Evolutionary conservation across 306 rosid species (phyloP).

Genomic region (Sophora flavescens): DNA sequence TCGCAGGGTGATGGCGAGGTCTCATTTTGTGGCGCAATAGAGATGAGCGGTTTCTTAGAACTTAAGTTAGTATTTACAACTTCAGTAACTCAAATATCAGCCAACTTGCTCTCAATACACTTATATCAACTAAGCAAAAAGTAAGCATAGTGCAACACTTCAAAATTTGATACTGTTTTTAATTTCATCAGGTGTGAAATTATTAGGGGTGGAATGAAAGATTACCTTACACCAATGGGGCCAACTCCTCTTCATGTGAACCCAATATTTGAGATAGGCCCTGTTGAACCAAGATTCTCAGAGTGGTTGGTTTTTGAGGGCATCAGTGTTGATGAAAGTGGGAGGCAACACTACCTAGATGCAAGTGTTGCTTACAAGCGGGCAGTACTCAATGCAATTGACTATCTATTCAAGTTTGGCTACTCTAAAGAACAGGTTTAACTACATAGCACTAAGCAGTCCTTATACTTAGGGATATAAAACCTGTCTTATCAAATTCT

Average conservation of each 20-base stretch:
- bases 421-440: slow-evolving; percentile 88
- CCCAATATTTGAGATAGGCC: slow-evolving; percentile 92
- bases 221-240: slow-evolving; percentile 97
- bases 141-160: not conserved
- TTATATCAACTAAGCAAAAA: not conserved
- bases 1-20: slow-evolving; percentile 96
- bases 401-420: slow-evolving; percentile 81
- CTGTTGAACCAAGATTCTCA: slow-evolving; percentile 90
- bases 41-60: slow-evolving; percentile 97
- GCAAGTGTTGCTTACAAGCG: slow-evolving; percentile 85
- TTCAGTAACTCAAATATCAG: not conserved
- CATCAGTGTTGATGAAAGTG: slow-evolving; percentile 82
- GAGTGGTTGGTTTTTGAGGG: slow-evolving; percentile 95
- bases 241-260: slow-evolving; percentile 88
- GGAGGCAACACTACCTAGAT: slow-evolving; percentile 84
- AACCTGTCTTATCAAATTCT: not conserved
- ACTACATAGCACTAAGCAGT: not conserved
- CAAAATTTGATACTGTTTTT: not conserved
- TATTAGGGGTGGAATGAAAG: slow-evolving; percentile 93
- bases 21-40: slow-evolving; percentile 92
- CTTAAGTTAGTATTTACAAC: slow-evolving; percentile 67
- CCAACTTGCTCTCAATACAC: not conserved
- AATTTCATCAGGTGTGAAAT: slow-evolving; percentile 73
- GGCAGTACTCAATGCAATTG: slow-evolving; percentile 82
- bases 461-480: not conserved